A percentile compares a stretch with the other conserved stretches of the same genome.
Conservation (phyloP, 2,329 filamentous ascomycete species). For the Aspergillus awamori region DNA sequence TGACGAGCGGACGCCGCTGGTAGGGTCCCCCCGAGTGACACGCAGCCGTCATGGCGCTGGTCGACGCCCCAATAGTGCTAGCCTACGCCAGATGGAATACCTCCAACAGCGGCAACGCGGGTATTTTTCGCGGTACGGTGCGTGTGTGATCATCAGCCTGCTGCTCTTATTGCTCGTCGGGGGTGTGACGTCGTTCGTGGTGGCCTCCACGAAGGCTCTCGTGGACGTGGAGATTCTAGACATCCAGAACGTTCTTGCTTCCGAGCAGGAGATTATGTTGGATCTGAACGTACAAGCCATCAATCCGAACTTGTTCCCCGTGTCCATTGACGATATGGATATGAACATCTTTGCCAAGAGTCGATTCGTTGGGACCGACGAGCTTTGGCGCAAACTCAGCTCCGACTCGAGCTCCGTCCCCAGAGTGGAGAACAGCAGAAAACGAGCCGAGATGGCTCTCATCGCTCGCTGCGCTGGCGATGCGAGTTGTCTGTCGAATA, state of each 20-base stretch:
- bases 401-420: constrained; percentile 33
- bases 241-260: constrained; percentile 88
- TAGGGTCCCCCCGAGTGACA: constrained; percentile 63
- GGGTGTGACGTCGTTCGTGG: constrained; percentile 84
- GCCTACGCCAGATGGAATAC: constrained; percentile 71
- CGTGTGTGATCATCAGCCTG: constrained; percentile 80
- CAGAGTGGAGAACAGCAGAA: constrained; percentile 37
- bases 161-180: constrained; percentile 80
- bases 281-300: constrained; percentile 84
- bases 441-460: constrained; percentile 35
- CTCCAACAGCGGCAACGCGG: constrained; percentile 67
- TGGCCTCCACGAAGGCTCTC: constrained; percentile 87
- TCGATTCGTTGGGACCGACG: constrained; percentile 72
- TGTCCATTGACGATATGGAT: constrained; percentile 83
- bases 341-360: constrained; percentile 95
- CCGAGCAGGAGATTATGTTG: constrained; percentile 92
- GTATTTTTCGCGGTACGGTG: constrained; percentile 76
- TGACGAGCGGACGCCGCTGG: constrained; percentile 83
- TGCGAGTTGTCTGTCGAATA: constrained; percentile 23
- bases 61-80: constrained; percentile 59
- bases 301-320: constrained; percentile 90
- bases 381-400: constrained; percentile 42
- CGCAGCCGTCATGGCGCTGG: constrained; percentile 54
- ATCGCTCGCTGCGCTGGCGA: constrained; percentile 30
- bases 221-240: constrained; percentile 75